These are phyloP conservation scores for Mixia osmundae DNA, from an alignment of 1,284 basidiomycete genomes.

Conservation along the genomic window DNA sequence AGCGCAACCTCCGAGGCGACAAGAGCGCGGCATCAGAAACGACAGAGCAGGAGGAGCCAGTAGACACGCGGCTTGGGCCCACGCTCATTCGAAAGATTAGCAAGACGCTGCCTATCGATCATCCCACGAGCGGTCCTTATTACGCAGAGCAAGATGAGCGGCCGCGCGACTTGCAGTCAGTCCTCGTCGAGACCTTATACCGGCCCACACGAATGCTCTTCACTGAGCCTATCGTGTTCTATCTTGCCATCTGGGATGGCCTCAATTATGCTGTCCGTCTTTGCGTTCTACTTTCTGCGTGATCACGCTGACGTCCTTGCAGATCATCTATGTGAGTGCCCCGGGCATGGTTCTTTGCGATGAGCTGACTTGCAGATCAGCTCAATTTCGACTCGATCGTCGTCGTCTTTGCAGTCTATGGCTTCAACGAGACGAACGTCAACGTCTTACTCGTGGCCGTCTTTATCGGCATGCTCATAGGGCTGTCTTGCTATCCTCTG, in stretches of 20 bases:
- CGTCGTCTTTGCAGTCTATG: not conserved
- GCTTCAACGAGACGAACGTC: slow-evolving; percentile 1
- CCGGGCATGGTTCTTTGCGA: not conserved
- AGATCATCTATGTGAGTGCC: not conserved
- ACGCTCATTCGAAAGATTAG: no score
- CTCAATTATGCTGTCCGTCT: no score
- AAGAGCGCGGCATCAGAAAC: not conserved
- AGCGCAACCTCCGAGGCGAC: not conserved
- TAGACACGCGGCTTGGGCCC: not conserved
- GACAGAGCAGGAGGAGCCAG: not conserved
- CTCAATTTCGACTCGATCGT: not conserved
- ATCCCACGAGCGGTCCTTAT: no score
- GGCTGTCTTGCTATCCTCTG: no score
- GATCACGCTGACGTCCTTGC: not conserved
- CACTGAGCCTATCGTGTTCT: slow-evolving; percentile 8
- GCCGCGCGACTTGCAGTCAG: not conserved
- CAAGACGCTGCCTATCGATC: no score
- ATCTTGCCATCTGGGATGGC: slow-evolving; percentile 7
- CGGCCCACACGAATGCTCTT: slow-evolving; percentile 6
- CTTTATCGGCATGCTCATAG: slow-evolving; percentile 1
- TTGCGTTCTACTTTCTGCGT: not conserved
- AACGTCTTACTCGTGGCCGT: slow-evolving; percentile 5
- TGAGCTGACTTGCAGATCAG: no score
- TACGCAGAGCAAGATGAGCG: slow-evolving; percentile 3
- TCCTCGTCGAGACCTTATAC: not conserved